Evolutionary conservation across 2,329 filamentous ascomycete species (phyloP).

Genomic region (Neofusicoccum sp.): DNA sequence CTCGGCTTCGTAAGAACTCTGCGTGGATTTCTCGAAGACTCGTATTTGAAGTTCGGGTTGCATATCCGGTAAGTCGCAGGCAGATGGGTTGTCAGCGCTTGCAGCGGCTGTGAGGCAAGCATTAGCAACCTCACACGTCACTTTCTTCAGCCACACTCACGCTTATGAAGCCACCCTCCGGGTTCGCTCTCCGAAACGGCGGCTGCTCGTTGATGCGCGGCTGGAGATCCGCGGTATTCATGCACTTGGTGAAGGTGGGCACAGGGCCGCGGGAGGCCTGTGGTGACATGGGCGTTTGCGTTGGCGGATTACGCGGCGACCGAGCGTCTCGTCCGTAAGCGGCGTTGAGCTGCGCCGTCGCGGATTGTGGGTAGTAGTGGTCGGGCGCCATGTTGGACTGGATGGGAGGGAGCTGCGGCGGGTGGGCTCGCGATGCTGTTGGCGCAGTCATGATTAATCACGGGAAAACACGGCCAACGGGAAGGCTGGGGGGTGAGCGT

Average conservation of each 20-base stretch:
- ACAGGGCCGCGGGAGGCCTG: slow-evolving; percentile 65
- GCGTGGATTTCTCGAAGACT: slow-evolving; percentile 93
- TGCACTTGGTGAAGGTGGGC: slow-evolving; percentile 83
- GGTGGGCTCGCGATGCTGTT: slow-evolving; percentile 52
- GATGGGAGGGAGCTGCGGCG: slow-evolving; percentile 75
- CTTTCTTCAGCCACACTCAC: slow-evolving; percentile 55
- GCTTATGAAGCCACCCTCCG: slow-evolving; percentile 97
- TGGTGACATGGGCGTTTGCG: slow-evolving; percentile 54
- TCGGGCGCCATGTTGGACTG: slow-evolving; percentile 69
- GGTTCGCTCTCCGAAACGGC: slow-evolving; percentile 88
- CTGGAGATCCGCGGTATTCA: slow-evolving; percentile 71
- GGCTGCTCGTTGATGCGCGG: slow-evolving; percentile 87
- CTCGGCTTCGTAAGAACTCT: slow-evolving; percentile 96
- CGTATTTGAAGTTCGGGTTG: slow-evolving; percentile 97
- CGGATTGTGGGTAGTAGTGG: slow-evolving; percentile 71
- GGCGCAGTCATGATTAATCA: slow-evolving; percentile 12
- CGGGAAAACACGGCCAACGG: slow-evolving; percentile 29
- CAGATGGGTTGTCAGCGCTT: slow-evolving; percentile 91
- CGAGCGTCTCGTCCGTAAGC: slow-evolving; percentile 59
- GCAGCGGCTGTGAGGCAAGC: slow-evolving; percentile 69
- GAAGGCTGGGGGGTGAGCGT: slow-evolving; percentile 32
- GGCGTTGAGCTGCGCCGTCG: slow-evolving; percentile 71
- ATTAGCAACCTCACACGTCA: slow-evolving; percentile 24
- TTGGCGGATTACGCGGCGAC: slow-evolving; percentile 51
- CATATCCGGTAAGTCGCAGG: slow-evolving; percentile 97